These are phyloP conservation scores for Monascus ruber DNA, from an alignment of 2,329 filamentous ascomycete genomes.

Conservation along the genomic window DNA sequence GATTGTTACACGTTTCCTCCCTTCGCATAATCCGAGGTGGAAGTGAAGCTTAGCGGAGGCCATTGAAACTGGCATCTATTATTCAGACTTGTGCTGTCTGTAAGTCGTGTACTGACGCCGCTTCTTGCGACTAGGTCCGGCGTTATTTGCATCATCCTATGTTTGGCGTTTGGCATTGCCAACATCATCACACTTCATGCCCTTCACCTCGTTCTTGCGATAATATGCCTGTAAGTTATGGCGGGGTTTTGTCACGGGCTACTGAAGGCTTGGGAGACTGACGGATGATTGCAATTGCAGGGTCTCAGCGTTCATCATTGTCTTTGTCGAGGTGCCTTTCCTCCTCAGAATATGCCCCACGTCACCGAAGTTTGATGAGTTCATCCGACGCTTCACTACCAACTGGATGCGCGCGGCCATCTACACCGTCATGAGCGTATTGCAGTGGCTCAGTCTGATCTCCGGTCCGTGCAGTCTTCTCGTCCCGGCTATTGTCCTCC, in stretches of 20 bases:
- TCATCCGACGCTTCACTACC: constrained; percentile 84
- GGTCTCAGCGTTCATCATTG: constrained; percentile 57
- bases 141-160: constrained; percentile 52
- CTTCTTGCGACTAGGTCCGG: constrained; percentile 26
- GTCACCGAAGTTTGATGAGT: constrained; percentile 72
- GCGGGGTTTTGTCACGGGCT: background rate
- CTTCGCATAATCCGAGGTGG: background rate
- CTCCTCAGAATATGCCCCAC: constrained; percentile 97
- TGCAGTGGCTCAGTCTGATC: constrained; percentile 77
- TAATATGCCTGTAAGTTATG: constrained; percentile 43
- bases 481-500: constrained; percentile 70
- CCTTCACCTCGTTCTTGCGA: constrained; percentile 50
- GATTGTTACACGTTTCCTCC: background rate
- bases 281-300: constrained; percentile 41
- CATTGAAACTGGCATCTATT: background rate
- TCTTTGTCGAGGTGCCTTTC: constrained; percentile 84
- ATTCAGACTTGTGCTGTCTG: background rate
- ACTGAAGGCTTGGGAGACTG: constrained; percentile 17
- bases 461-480: constrained; percentile 59
- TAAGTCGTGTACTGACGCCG: background rate
- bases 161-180: constrained; percentile 56
- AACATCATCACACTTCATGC: constrained; percentile 53
- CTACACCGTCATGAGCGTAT: constrained; percentile 66
- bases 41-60: background rate
- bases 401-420: constrained; percentile 93